These are phyloP conservation scores for Flagelloscypha sp. DNA, from an alignment of 768 basidiomycete genomes.

Conservation along the genomic window DNA sequence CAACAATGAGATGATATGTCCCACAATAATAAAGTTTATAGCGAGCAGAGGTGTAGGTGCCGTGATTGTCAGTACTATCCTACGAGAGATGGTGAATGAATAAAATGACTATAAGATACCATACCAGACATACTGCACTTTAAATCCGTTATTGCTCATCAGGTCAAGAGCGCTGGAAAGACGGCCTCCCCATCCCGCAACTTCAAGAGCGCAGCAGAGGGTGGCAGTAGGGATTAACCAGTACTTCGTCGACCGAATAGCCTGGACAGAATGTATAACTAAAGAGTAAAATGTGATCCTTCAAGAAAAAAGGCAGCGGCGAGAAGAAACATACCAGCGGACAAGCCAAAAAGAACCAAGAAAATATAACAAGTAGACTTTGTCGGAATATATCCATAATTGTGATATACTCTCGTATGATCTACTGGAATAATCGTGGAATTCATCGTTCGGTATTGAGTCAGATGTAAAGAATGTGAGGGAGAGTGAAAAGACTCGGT, in stretches of 20 bases:
- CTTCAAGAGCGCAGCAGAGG: constrained; percentile 40
- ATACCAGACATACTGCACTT: constrained; percentile 41
- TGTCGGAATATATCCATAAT: constrained; percentile 32
- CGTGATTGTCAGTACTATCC: constrained; percentile 37
- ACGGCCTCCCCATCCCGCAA: constrained; percentile 49
- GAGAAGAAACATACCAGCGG: constrained; percentile 24
- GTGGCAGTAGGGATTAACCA: constrained; percentile 44
- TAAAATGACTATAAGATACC: no score
- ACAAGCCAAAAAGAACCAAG: constrained; percentile 29
- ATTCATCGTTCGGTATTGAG: no score
- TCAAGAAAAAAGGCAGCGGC: not conserved
- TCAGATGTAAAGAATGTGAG: no score
- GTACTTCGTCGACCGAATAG: constrained; percentile 36
- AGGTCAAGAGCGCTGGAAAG: constrained; percentile 29
- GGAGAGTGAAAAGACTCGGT: no score
- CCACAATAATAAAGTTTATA: constrained; percentile 40
- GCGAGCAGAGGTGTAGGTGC: constrained; percentile 39
- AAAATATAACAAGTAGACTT: constrained; percentile 25
- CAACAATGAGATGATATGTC: constrained; percentile 26
- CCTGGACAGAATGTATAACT: constrained; percentile 43
- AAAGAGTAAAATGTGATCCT: not conserved
- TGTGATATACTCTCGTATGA: no score
- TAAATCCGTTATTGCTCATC: constrained; percentile 22
- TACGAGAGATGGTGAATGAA: constrained; percentile 8
- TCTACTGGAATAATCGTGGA: no score